Evolutionary conservation across 2,329 filamentous ascomycete species (phyloP).

Genomic region (Botrytis squamosa): DNA sequence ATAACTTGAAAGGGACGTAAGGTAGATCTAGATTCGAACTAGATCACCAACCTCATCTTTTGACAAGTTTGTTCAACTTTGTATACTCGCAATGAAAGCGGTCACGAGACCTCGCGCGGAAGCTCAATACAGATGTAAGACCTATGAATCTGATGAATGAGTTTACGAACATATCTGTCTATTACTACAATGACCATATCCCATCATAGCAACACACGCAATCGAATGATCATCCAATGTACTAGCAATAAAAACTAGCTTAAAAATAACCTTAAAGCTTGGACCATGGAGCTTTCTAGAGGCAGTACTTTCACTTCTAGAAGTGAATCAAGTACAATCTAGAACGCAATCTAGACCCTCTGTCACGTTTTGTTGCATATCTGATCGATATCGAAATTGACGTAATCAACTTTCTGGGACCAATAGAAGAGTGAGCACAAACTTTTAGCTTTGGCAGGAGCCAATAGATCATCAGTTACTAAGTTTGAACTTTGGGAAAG

Average conservation of each 20-base stretch:
- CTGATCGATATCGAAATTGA: not conserved
- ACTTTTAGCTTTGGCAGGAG: not conserved
- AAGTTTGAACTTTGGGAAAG: not conserved
- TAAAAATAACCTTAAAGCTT: not conserved
- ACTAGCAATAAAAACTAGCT: not conserved
- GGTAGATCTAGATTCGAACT: not conserved
- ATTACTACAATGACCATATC: no score
- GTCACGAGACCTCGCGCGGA: accelerated
- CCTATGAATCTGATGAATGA: not conserved
- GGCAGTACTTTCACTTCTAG: not conserved
- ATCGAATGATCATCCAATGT: not conserved
- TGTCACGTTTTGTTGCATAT: not conserved
- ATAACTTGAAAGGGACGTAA: not conserved
- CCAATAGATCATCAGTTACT: not conserved
- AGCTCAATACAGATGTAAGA: not conserved
- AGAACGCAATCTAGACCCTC: not conserved
- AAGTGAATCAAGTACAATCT: not conserved
- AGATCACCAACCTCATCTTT: not conserved
- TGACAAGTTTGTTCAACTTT: not conserved
- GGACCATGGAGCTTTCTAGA: not conserved
- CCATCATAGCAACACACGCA: not conserved
- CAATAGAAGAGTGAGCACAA: not conserved
- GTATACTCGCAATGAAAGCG: no score
- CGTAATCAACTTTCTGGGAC: not conserved
- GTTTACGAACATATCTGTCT: accelerated